Base-by-base conservation (phyloP, 2,329 filamentous ascomycete genomes). In the Aureobasidium zeae region DNA sequence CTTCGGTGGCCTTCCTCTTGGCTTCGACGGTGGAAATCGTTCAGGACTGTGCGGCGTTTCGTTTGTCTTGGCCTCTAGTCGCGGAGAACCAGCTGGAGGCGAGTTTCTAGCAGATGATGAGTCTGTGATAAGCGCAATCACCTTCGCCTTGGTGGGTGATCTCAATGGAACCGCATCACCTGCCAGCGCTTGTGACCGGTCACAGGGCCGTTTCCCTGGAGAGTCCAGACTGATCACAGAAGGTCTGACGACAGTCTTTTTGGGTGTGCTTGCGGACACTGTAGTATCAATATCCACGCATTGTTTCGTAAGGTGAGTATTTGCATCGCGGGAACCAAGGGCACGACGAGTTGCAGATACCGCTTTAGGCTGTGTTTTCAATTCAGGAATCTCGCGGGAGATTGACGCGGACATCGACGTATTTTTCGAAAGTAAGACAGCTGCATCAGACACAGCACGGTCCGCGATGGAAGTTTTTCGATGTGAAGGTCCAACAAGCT, bases 161-260 rank as follows among this genome's bases (percentile, higher is more conserved):
- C 7, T 17, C 11, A n/a, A 11, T 5, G 17, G 3, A 33, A 15
- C 35, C 17, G 28, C 28, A 19, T 10, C 13, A 21, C 20, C 13
- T 17, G 13, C n/a, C 4, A 42, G 48, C 36, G 56, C 57, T 11
- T 47, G 50, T 15, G 53, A 53, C n/a, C 55, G 51, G 4, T 52
- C 52, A 30, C 52, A 51, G 12, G 50, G 42, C 10, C 48, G 44
- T 21, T 51, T 51, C 6, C 38, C 24, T 12, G 22, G 22, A 15
- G 42, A 37, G 5, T 35, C n/a, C 7, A 36, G 4, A 39, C 21
- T 10, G n/a, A 30, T 20, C 10, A 30, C 8, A 11, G 7, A 20
- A 35, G 41, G 30, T 35, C 9, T 12, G n/a, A 8, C 5, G 10
- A 12, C 11, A 8, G 5, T 10, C 22, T 24, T 43, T 6, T 22